Evolutionary conservation across 495 filamentous ascomycete genomes (phyloP).

Genomic region (Tricharina praecox): DNA sequence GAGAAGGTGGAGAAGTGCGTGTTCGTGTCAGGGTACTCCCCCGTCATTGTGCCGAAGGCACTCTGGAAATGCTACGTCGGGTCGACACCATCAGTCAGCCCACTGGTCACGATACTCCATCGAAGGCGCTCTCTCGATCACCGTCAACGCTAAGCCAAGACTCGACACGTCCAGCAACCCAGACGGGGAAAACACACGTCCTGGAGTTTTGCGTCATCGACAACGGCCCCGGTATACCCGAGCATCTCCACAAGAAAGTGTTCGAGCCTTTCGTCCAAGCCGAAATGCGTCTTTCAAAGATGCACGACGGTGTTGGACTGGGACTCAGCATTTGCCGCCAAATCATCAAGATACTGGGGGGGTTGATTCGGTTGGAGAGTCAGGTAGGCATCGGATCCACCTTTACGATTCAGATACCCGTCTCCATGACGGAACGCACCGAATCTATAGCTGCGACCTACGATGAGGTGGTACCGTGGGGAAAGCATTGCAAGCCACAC

Average conservation of each 20-base stretch:
- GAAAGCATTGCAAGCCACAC: slow-evolving; percentile 46
- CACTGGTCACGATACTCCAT: not conserved
- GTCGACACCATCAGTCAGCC: not conserved
- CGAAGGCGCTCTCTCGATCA: not conserved
- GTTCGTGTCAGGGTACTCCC: slow-evolving; percentile 49
- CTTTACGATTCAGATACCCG: slow-evolving; percentile 69
- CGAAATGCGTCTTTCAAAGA: slow-evolving; percentile 72
- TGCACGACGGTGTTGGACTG: slow-evolving; percentile 80
- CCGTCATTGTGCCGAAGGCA: slow-evolving; percentile 1
- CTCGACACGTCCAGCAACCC: slow-evolving; percentile 30
- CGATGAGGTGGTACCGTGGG: slow-evolving; percentile 16
- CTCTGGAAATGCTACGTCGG: not conserved
- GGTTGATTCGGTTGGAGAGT: slow-evolving; percentile 54
- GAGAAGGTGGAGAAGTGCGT: slow-evolving; percentile 48
- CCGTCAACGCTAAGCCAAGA: not conserved
- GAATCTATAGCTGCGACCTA: not conserved
- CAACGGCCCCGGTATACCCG: slow-evolving; percentile 77
- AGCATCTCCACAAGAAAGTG: slow-evolving; percentile 54
- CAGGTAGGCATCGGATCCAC: slow-evolving; percentile 50
- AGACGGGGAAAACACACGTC: slow-evolving; percentile 32
- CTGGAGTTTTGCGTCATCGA: slow-evolving; percentile 86
- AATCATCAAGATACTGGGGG: slow-evolving; percentile 67
- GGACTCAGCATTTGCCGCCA: slow-evolving; percentile 81
- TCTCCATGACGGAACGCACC: slow-evolving; percentile 36
- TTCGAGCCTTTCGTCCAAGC: slow-evolving; percentile 94